A percentile compares a stretch with the other conserved stretches of the same genome.
These are phyloP conservation scores for Quercus agrifolia DNA, from an alignment of 306 rosid genomes.

Conservation along the genomic window DNA sequence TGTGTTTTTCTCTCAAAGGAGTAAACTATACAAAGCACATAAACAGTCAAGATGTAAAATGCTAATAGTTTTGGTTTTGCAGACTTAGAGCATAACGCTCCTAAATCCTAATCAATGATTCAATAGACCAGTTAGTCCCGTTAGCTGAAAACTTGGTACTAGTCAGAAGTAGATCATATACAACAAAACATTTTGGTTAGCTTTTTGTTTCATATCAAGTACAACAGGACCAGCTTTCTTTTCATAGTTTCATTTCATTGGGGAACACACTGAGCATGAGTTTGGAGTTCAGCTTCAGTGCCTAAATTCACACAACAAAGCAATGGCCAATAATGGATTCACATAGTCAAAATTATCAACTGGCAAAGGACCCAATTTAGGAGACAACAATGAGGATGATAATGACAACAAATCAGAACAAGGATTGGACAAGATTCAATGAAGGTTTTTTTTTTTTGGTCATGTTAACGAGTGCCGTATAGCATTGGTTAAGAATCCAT, in stretches of 20 bases:
- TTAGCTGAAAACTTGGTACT: not conserved
- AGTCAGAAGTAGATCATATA: not conserved
- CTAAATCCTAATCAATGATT: too few relatives aligned
- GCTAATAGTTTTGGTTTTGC: too few relatives aligned
- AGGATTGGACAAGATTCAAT: not conserved
- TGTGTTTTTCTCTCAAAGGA: too few relatives aligned
- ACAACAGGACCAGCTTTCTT: not conserved
- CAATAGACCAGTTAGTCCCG: not conserved
- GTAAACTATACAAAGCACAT: too few relatives aligned
- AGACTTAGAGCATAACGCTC: too few relatives aligned
- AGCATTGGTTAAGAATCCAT: too few relatives aligned
- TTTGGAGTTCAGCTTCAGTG: too few relatives aligned
- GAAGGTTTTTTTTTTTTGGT: not conserved
- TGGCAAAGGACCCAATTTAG: slow-evolving; percentile 18
- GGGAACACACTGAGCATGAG: not conserved
- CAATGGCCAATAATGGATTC: slow-evolving; percentile 24
- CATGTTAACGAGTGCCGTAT: too few relatives aligned
- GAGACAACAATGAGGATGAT: slow-evolving; percentile 21
- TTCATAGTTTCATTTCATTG: not conserved
- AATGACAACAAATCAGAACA: slow-evolving; percentile 12
- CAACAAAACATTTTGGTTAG: not conserved
- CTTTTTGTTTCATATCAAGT: not conserved
- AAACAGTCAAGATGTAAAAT: too few relatives aligned
- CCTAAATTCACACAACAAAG: too few relatives aligned
- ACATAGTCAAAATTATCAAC: slow-evolving; percentile 22